Evolutionary conservation across 805 yeast genomes (phyloP).

Genomic region (Sugiyamaella valdiviana): DNA sequence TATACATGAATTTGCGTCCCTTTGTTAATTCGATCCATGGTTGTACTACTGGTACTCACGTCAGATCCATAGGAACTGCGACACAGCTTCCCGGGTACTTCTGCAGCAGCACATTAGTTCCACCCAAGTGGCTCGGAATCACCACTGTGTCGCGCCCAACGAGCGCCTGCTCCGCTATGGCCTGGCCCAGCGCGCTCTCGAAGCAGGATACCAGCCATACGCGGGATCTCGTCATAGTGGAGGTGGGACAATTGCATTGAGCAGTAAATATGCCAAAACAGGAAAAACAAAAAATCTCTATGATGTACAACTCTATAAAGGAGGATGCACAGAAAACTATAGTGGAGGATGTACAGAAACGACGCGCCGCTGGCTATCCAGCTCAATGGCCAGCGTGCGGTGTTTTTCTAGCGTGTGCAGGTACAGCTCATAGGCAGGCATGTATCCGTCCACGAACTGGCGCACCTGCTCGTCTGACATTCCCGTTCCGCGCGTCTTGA

Average conservation of each 20-base stretch:
- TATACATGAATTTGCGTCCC: conserved; percentile 13
- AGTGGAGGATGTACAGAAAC: not conserved
- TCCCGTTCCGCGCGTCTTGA: conserved; percentile 53
- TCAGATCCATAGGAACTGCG: conserved; percentile 12
- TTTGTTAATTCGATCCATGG: not conserved
- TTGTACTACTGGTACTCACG: not conserved
- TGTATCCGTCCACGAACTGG: conserved; percentile 70
- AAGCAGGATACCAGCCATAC: conserved; percentile 20
- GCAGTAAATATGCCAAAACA: not conserved
- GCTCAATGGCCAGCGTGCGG: not conserved
- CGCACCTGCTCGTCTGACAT: conserved; percentile 72
- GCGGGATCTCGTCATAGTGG: conserved; percentile 2
- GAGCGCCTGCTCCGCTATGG: conserved; percentile 16
- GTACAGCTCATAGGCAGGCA: conserved; percentile 78
- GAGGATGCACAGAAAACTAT: not conserved
- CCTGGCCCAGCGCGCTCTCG: conserved; percentile 10
- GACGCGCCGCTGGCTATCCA: conserved; percentile 2
- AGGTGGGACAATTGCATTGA: not conserved
- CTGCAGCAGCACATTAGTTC: conserved; percentile 4
- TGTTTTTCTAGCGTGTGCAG: conserved; percentile 4
- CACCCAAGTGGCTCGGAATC: conserved; percentile 1
- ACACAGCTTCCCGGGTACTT: conserved; percentile 13
- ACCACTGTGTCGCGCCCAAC: conserved; percentile 17
- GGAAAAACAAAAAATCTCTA: too few relatives aligned
- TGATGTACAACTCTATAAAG: too few relatives aligned